These are phyloP conservation scores for Colletotrichum sp. DNA, from an alignment of 2,329 filamentous ascomycete genomes.

Conservation along the genomic window DNA sequence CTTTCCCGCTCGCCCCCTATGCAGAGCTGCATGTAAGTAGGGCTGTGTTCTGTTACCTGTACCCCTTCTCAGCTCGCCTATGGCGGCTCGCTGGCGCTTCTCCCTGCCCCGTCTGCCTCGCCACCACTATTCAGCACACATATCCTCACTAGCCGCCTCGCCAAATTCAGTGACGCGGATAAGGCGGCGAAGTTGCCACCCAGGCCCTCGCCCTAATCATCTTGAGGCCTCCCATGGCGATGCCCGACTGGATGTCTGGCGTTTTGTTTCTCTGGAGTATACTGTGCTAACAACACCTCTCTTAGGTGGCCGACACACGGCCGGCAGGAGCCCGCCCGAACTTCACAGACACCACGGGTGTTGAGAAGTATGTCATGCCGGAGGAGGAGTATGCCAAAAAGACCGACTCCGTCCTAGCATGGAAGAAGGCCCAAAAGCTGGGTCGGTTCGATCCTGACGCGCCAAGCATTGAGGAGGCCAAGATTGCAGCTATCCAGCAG, in stretches of 20 bases:
- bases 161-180: neutral
- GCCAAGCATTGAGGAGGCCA: conserved; percentile 74
- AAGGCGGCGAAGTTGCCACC: neutral
- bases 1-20: conserved; percentile 74
- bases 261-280: neutral
- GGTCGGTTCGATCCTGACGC: conserved; percentile 93
- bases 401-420: conserved; percentile 87
- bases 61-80: neutral
- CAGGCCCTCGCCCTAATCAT: neutral
- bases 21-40: conserved; percentile 80
- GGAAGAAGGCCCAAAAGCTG: conserved; percentile 95
- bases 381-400: conserved; percentile 84
- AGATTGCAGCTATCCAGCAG: conserved; percentile 69
- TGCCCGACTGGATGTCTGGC: neutral
- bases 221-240: neutral
- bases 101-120: neutral
- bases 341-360: conserved; percentile 79
- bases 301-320: conserved; percentile 79
- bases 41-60: neutral
- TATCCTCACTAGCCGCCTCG: neutral
- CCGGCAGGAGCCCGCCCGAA: conserved; percentile 78
- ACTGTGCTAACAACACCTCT: neutral
- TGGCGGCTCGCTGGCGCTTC: neutral
- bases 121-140: neutral
- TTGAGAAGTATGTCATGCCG: conserved; percentile 93